Evolutionary conservation across 768 basidiomycete species (phyloP).

Genomic region (Boletus pseudopeckii): DNA sequence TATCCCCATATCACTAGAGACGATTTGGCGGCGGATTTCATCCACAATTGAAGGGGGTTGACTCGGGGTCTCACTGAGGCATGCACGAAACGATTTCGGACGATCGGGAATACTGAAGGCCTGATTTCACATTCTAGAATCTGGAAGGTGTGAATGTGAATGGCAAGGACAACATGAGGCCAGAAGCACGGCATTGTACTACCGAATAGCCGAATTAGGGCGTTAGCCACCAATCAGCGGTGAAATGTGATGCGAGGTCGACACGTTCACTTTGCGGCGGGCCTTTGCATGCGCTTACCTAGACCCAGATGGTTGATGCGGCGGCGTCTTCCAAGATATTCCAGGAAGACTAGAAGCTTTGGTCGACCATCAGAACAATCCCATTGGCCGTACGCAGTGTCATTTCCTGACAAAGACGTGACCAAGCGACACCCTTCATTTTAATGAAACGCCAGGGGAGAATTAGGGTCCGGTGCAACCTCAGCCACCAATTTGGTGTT

Average conservation of each 20-base stretch:
- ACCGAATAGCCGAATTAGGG: slow-evolving; percentile 17
- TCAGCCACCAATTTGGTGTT: slow-evolving; percentile 18
- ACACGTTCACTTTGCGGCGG: slow-evolving; percentile 17
- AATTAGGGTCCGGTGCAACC: slow-evolving; percentile 22
- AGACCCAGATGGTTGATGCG: slow-evolving; percentile 8
- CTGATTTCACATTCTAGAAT: slow-evolving; percentile 24
- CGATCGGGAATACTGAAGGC: slow-evolving; percentile 17
- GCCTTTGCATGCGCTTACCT: slow-evolving; percentile 9
- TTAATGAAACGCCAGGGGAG: slow-evolving; percentile 15
- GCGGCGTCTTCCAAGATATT: slow-evolving; percentile 8
- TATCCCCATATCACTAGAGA: background rate
- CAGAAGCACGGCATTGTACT: slow-evolving; percentile 20
- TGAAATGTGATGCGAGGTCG: slow-evolving; percentile 13
- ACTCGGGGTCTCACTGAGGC: slow-evolving; percentile 21
- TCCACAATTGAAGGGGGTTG: background rate
- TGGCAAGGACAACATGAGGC: slow-evolving; percentile 29
- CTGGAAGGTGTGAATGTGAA: slow-evolving; percentile 21
- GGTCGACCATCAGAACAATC: slow-evolving; percentile 4
- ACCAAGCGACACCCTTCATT: slow-evolving; percentile 17
- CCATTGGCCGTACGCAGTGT: slow-evolving; percentile 8
- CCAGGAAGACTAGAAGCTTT: slow-evolving; percentile 10
- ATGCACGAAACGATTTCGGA: slow-evolving; percentile 14
- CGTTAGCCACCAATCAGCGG: slow-evolving; percentile 11
- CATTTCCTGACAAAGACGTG: slow-evolving; percentile 11
- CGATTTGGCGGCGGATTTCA: background rate